These are phyloP conservation scores for Aspergillus panamensis DNA, from an alignment of 495 filamentous ascomycete species.

Conservation along the genomic window DNA sequence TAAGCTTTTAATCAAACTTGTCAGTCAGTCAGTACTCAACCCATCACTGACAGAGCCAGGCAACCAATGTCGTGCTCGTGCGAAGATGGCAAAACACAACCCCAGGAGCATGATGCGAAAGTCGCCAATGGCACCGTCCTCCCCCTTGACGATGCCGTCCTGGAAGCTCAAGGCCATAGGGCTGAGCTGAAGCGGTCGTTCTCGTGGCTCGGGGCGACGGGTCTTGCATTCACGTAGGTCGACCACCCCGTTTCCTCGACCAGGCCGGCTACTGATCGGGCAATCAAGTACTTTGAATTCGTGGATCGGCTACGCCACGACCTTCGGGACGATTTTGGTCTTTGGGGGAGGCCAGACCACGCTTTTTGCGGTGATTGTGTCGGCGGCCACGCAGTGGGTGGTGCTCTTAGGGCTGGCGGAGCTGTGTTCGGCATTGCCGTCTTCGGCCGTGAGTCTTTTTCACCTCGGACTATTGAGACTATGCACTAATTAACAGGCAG, in stretches of 20 bases:
- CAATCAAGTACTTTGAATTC: constrained; percentile 28
- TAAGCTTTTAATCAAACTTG: neutral
- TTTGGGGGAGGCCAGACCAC: constrained; percentile 27
- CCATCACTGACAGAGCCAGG: too few species aligned
- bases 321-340: constrained; percentile 20
- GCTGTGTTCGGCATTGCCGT: constrained; percentile 29
- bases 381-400: constrained; percentile 26
- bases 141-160: constrained; percentile 21
- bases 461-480: neutral
- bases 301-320: constrained; percentile 25
- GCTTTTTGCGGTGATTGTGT: constrained; percentile 22
- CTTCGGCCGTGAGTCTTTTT: constrained; percentile 23
- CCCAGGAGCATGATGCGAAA: constrained; percentile 7
- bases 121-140: neutral
- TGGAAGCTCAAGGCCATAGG: constrained; percentile 27
- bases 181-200: constrained; percentile 24
- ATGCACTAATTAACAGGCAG: neutral
- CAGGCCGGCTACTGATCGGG: too few species aligned
- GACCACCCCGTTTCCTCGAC: too few species aligned
- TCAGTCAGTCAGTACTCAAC: too few species aligned
- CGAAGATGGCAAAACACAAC: neutral
- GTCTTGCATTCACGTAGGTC: constrained; percentile 24
- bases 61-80: neutral
- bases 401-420: constrained; percentile 28
- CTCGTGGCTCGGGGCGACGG: constrained; percentile 24